Evolutionary conservation across 164 flowering plant genomes (phyloP), one percentile per base, ranked within the genome.

Genomic region (grape (Vitis vinifera)): DNA sequence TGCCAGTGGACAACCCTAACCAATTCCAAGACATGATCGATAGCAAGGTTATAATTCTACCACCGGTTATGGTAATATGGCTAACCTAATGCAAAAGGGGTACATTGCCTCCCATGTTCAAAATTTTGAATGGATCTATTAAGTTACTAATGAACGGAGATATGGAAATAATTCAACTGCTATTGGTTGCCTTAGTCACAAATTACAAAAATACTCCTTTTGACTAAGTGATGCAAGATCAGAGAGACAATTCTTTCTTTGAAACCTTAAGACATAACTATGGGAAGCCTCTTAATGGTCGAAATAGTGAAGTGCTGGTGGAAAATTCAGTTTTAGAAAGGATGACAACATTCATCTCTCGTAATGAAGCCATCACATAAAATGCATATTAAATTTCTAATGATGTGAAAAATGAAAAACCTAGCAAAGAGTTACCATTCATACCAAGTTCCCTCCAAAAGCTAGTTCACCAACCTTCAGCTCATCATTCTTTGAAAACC

Each of bases 171-270:
- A 86, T 87, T 37, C 90, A 84, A 76, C 73, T 88, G 75, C 85
- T 90, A 48, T 74, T 77, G 29, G 93, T 82, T 77, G 90, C 90
- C 48, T 83, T 81, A 16, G 52, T 88, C 14, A 86, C 89, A 29
- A 86, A 75, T 73, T 85, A 81, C 68, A 71, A 83, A 72, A 79
- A 81, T 67, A 68, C 77, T 44, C 75, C 83, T 71, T 88, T 64
- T 63, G 90, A 88, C 55, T 87, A 83, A 88, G 92, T 90, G 81
- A 83, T 77, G 75, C 85, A 79, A 68, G 92, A 85, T 79, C 85
- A 78, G 50, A 71, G 59, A 44, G 90, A 88, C 29, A 58, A 52
- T 44, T 51, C 79, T 16, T 87, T 90, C 70, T 29, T 78, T 16
- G 83, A 87, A 78, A 81, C 76, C 48, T 13, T 90, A 73, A 63